Conservation (phyloP, 805 yeast species). For the Cyberlindnera bimundalis region DNA sequence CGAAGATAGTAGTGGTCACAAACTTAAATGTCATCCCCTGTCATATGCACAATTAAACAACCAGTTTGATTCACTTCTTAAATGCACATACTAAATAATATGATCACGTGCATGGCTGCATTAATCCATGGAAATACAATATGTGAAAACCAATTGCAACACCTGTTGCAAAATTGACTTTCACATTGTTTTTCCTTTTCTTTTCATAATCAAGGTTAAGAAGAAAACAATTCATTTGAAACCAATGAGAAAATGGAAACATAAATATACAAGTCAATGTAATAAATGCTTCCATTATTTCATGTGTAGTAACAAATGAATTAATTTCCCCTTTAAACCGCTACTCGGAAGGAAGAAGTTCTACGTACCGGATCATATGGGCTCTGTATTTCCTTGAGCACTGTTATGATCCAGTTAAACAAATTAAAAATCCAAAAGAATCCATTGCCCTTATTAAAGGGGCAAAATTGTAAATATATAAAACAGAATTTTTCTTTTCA, state of each 20-base stretch:
- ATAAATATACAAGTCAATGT: not conserved
- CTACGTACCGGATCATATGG: conserved; percentile 17
- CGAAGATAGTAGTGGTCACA: too few relatives aligned
- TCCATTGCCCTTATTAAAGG: not conserved
- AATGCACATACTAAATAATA: too few relatives aligned
- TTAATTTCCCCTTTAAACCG: not conserved
- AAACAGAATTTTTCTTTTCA: not conserved
- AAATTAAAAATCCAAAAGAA: not conserved
- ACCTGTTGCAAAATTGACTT: not conserved
- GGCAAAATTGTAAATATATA: conserved; percentile 2
- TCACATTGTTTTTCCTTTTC: not conserved
- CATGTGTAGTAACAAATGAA: too few relatives aligned
- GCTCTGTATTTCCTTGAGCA: conserved; percentile 21
- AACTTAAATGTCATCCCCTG: too few relatives aligned
- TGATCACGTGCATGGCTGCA: too few relatives aligned
- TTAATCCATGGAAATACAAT: too few relatives aligned
- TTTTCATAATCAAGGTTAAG: not conserved
- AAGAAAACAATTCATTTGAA: not conserved
- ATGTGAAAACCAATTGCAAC: not conserved
- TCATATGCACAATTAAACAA: too few relatives aligned
- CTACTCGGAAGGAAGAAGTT: conserved; percentile 7
- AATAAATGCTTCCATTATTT: too few relatives aligned
- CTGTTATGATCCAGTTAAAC: conserved; percentile 17
- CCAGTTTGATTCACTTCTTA: too few relatives aligned
- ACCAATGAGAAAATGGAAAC: not conserved